Conservation (phyloP, 1,139 yeast genomes). For the Zygoascus meyerae region DNA sequence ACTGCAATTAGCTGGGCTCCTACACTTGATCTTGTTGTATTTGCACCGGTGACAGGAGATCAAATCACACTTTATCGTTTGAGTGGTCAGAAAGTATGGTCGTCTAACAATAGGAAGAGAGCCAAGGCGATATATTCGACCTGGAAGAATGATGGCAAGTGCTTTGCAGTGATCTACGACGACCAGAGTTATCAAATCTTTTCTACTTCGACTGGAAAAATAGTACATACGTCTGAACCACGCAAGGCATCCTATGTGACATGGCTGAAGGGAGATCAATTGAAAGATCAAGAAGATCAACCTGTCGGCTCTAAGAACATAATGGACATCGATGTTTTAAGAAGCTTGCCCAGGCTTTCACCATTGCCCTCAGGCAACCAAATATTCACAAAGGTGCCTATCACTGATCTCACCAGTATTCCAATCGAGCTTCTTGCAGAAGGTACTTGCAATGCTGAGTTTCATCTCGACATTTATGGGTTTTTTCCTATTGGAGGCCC, state of each 20-base stretch:
- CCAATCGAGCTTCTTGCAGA: constrained; percentile 17
- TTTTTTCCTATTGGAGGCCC: constrained; percentile 24
- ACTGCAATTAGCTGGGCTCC: constrained; percentile 51
- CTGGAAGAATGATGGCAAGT: constrained; percentile 37
- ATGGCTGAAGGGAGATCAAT: constrained; percentile 12
- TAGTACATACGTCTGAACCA: constrained; percentile 13
- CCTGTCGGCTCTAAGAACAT: neutral
- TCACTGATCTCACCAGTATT: constrained; percentile 11
- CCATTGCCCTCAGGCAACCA: constrained; percentile 28
- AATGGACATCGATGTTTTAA: constrained; percentile 27
- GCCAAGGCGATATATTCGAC: constrained; percentile 27
- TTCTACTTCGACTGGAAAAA: constrained; percentile 46
- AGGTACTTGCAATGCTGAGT: constrained; percentile 21
- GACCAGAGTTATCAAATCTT: constrained; percentile 45
- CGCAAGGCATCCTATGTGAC: constrained; percentile 5
- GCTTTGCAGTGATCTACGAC: constrained; percentile 43
- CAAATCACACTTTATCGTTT: constrained; percentile 49
- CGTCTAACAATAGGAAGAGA: constrained; percentile 30
- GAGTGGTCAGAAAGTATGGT: constrained; percentile 53
- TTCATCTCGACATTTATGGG: constrained; percentile 25
- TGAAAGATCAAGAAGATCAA: neutral
- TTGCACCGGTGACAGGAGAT: constrained; percentile 40
- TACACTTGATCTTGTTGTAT: constrained; percentile 47
- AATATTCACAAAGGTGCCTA: constrained; percentile 15
- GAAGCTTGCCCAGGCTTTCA: constrained; percentile 36